Evolutionary conservation across 148 eudicot genomes (phyloP).

Genomic region (Polygonum aviculare): DNA sequence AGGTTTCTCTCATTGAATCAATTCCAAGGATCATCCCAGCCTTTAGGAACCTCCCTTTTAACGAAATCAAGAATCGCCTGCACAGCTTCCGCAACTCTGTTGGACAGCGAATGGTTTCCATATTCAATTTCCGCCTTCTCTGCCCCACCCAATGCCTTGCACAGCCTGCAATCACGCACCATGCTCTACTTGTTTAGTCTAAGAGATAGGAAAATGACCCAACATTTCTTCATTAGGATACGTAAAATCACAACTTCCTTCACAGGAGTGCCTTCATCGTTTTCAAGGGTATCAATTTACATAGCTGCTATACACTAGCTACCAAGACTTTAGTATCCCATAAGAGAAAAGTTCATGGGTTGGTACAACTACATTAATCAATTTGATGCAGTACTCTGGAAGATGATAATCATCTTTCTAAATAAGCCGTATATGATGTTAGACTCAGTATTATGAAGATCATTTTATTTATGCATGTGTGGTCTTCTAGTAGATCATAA

Average conservation of each 20-base stretch:
- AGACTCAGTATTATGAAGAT: neutral
- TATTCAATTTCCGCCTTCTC: slow-evolving; percentile 79
- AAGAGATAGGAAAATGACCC: neutral
- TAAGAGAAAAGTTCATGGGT: neutral
- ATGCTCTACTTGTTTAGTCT: neutral
- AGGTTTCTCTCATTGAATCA: neutral
- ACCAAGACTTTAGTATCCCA: neutral
- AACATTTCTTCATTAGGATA: neutral
- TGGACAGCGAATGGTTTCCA: slow-evolving; percentile 88
- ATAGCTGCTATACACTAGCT: neutral
- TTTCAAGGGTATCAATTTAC: neutral
- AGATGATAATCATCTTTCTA: neutral
- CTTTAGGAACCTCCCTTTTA: slow-evolving; percentile 73
- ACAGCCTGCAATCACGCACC: slow-evolving; percentile 43
- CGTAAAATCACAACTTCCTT: neutral
- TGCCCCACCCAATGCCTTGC: slow-evolving; percentile 89
- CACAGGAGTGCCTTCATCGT: neutral
- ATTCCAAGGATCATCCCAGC: slow-evolving; percentile 98
- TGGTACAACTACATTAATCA: neutral
- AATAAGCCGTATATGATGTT: neutral
- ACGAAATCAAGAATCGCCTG: slow-evolving; percentile 61
- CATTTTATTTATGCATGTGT: neutral
- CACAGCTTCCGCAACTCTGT: slow-evolving; percentile 85
- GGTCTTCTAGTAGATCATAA: neutral
- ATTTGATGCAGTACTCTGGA: neutral